These are phyloP conservation scores for Paecilomyces sp. DNA, from an alignment of 2,329 filamentous ascomycete genomes.

Conservation along the genomic window DNA sequence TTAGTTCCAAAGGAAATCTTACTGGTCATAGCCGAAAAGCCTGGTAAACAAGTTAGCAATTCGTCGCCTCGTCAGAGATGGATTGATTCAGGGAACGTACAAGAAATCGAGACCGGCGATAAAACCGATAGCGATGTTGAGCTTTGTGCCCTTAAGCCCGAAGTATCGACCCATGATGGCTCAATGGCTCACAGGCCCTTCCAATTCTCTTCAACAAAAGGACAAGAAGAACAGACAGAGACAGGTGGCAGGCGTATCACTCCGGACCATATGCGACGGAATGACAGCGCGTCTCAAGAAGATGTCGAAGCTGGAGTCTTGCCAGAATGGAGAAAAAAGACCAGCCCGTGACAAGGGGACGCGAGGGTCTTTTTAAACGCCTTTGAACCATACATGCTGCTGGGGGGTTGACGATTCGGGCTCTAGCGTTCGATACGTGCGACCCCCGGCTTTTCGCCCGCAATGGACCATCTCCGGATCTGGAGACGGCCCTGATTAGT, in stretches of 20 bases:
- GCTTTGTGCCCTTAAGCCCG: slow-evolving; percentile 57
- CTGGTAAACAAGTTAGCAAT: slow-evolving; percentile 14
- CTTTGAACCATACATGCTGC: background rate
- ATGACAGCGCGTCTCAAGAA: background rate
- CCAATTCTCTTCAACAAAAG: background rate
- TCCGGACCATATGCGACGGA: background rate
- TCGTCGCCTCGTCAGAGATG: background rate
- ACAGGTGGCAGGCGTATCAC: background rate
- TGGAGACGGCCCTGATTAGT: background rate
- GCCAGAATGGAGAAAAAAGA: slow-evolving; percentile 1
- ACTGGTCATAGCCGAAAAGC: slow-evolving; percentile 59
- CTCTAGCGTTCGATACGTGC: background rate
- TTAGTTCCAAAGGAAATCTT: slow-evolving; percentile 1
- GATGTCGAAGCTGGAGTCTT: slow-evolving; percentile 7
- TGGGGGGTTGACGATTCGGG: background rate
- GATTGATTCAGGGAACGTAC: slow-evolving; percentile 18
- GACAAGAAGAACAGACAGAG: background rate
- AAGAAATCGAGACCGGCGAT: slow-evolving; percentile 68
- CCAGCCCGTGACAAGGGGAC: background rate
- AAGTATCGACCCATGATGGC: slow-evolving; percentile 44
- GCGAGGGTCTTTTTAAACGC: background rate
- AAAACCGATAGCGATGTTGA: slow-evolving; percentile 63
- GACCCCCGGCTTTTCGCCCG: background rate
- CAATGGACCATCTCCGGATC: background rate
- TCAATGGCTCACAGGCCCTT: background rate